Evolutionary conservation across 2,329 filamentous ascomycete genomes (phyloP).

Genomic region (Diplocarpon mali): DNA sequence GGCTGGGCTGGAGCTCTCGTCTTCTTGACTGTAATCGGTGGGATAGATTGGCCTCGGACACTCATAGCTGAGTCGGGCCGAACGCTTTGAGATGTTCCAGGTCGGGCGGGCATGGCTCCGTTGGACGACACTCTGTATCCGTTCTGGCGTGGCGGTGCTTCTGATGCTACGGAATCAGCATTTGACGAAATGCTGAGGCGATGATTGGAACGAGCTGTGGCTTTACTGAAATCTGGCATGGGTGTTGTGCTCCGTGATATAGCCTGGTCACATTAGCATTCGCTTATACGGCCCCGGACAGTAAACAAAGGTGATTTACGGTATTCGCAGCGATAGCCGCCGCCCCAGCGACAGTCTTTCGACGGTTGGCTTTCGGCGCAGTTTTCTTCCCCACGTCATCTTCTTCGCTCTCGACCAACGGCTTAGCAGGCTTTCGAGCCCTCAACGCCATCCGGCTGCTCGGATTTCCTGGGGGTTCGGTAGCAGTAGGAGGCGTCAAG

Average conservation of each 20-base stretch:
- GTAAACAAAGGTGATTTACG: constrained; percentile 20
- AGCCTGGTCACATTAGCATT: constrained; percentile 9
- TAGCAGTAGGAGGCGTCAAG: constrained; percentile 29
- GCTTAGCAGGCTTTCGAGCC: constrained; percentile 51
- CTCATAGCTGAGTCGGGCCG: constrained; percentile 35
- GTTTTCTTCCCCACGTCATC: constrained; percentile 35
- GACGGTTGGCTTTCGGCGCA: constrained; percentile 33
- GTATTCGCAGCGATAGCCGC: constrained; percentile 36
- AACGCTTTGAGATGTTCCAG: constrained; percentile 33
- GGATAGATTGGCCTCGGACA: constrained; percentile 28
- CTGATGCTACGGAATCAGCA: constrained; percentile 25
- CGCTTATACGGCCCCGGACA: too few species aligned
- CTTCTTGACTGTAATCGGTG: constrained; percentile 44
- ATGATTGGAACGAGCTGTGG: constrained; percentile 24
- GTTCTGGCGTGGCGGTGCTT: constrained; percentile 11
- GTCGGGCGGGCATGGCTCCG: constrained; percentile 19
- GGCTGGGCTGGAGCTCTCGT: constrained; percentile 37
- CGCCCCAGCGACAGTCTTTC: constrained; percentile 50
- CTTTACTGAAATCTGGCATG: constrained; percentile 24
- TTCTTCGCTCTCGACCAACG: constrained; percentile 39
- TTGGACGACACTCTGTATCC: constrained; percentile 24
- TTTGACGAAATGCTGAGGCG: constrained; percentile 36
- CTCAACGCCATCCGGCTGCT: constrained; percentile 61
- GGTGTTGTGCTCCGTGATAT: constrained; percentile 18
- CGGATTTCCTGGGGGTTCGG: constrained; percentile 27